Conservation (phyloP, 2,329 filamentous ascomycete genomes). For the Ophiognomonia clavigignenti-juglandacearum region DNA sequence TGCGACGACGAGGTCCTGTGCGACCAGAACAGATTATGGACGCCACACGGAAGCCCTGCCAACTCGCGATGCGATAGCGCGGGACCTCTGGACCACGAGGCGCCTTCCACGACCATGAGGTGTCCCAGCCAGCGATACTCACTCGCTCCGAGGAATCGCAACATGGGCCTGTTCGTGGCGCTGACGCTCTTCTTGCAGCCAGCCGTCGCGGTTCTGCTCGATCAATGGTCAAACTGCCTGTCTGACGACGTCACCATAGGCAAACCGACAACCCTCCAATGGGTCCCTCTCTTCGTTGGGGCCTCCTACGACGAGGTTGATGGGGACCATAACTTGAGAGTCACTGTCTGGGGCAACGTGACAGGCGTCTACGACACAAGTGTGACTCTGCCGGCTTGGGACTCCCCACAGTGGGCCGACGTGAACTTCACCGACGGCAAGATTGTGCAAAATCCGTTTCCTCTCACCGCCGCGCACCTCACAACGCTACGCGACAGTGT, state of each 20-base stretch:
- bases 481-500: conserved; percentile 71
- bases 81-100: background rate
- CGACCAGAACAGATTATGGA: background rate
- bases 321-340: conserved; percentile 59
- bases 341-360: conserved; percentile 89
- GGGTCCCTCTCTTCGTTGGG: conserved; percentile 69
- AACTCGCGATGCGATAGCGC: background rate
- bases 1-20: conserved; percentile 1
- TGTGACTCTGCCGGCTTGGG: conserved; percentile 53
- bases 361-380: conserved; percentile 59
- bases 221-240: conserved; percentile 85
- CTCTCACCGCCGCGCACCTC: conserved; percentile 42
- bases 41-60: background rate
- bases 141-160: background rate
- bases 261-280: conserved; percentile 65
- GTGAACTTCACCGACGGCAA: conserved; percentile 63
- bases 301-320: conserved; percentile 64
- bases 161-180: conserved; percentile 34
- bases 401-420: conserved; percentile 59
- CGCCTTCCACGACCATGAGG: background rate
- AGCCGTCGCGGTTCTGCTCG: conserved; percentile 56
- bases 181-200: conserved; percentile 26
- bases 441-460: conserved; percentile 61
- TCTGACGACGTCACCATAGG: conserved; percentile 51
- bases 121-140: background rate